Evolutionary conservation across 306 rosid species (phyloP).

Genomic region (apple (Malus domestica)): ASM211411v1 NC_041794.1:34157501-34158000

Average conservation of each 20-base stretch:
- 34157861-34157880: neutral
- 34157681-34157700: conserved; percentile 20
- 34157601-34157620: conserved; percentile 5
- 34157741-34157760: neutral
- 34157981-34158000: neutral
- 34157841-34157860: neutral
- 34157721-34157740: neutral
- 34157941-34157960: too few species aligned
- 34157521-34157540: too few species aligned
- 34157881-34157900: neutral
- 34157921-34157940: too few species aligned
- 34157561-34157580: too few species aligned
- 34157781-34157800: neutral
- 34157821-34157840: neutral
- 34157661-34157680: conserved; percentile 33
- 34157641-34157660: conserved; percentile 41
- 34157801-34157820: neutral
- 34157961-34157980: too few species aligned
- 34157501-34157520: too few species aligned
- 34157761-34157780: too few species aligned
- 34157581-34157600: neutral
- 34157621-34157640: conserved; percentile 36
- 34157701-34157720: conserved; percentile 22
- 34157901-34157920: too few species aligned
- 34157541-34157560: too few species aligned